Evolutionary conservation across 257 asterid species (phyloP).

Genomic region (Linaria vulgaris): DNA sequence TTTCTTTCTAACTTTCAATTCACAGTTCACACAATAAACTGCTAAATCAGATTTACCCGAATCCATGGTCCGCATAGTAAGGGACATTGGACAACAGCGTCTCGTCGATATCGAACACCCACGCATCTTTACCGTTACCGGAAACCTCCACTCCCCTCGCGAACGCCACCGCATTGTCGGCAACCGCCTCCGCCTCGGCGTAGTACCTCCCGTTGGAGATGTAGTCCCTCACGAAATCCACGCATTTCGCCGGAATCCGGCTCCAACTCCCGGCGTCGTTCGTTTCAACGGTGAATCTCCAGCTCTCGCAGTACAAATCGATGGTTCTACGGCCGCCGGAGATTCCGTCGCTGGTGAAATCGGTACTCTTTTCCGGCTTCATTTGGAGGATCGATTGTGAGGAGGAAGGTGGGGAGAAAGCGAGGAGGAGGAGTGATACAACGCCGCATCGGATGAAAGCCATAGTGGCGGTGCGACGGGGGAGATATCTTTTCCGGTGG

Average conservation of each 20-base stretch:
- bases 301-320: constrained; percentile 60
- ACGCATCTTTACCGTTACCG: constrained; percentile 65
- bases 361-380: too few relatives aligned
- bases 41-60: constrained; percentile 47
- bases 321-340: constrained; percentile 34
- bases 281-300: constrained; percentile 84
- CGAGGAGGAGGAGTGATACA: constrained; percentile 29
- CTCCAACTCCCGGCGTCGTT: constrained; percentile 65
- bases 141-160: constrained; percentile 41
- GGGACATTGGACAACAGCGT: constrained; percentile 81
- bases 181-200: constrained; percentile 64
- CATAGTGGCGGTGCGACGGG: too few relatives aligned
- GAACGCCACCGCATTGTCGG: constrained; percentile 43
- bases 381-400: constrained; percentile 43
- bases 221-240: constrained; percentile 57
- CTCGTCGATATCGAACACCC: constrained; percentile 93
- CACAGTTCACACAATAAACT: background rate
- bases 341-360: background rate
- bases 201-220: constrained; percentile 47
- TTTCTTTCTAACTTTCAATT: background rate
- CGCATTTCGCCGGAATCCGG: constrained; percentile 47
- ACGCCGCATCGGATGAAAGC: constrained; percentile 20
- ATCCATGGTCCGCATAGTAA: constrained; percentile 62
- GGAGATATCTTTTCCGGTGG: too few relatives aligned
- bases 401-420: constrained; percentile 27